These are phyloP conservation scores for Coniochaeta sp. DNA, from an alignment of 2,329 filamentous ascomycete species.

Conservation along the genomic window DNA sequence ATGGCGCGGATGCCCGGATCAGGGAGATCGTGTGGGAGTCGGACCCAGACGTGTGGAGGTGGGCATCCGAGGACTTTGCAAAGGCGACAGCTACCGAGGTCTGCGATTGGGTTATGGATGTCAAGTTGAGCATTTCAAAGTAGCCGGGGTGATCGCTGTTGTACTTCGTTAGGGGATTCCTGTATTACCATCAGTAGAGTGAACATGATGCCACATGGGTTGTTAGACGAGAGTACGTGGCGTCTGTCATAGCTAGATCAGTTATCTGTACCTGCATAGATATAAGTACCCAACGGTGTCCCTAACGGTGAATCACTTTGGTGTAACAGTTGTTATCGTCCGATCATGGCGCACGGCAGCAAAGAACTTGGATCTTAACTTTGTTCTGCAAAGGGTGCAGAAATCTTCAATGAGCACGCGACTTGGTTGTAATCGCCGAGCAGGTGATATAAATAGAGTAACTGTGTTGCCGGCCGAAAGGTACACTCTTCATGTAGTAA, in stretches of 20 bases:
- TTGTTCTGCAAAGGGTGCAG: background rate
- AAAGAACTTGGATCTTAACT: background rate
- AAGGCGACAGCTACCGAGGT: background rate
- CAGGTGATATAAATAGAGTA: background rate
- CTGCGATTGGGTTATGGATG: conserved; percentile 2
- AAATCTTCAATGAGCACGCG: background rate
- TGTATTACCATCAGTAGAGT: background rate
- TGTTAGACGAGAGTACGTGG: background rate
- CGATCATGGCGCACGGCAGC: background rate
- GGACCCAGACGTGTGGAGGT: background rate
- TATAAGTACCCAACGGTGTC: background rate
- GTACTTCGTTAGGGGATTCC: background rate
- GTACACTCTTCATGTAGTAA: too few relatives aligned
- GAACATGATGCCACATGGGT: background rate
- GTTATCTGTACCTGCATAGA: background rate
- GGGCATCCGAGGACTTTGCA: background rate
- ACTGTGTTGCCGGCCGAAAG: too few relatives aligned
- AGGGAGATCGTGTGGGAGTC: conserved; percentile 1
- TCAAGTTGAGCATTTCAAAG: conserved; percentile 5
- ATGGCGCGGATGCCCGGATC: background rate
- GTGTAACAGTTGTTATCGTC: background rate
- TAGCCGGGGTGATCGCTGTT: background rate
- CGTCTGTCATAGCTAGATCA: background rate
- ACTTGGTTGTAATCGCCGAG: background rate
- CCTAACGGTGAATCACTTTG: background rate